Percentiles rank a stretch among this genome's conserved stretches.
Conservation (phyloP, 108 stramenopile species). For the Pseudonitzschia multistriata region DNA sequence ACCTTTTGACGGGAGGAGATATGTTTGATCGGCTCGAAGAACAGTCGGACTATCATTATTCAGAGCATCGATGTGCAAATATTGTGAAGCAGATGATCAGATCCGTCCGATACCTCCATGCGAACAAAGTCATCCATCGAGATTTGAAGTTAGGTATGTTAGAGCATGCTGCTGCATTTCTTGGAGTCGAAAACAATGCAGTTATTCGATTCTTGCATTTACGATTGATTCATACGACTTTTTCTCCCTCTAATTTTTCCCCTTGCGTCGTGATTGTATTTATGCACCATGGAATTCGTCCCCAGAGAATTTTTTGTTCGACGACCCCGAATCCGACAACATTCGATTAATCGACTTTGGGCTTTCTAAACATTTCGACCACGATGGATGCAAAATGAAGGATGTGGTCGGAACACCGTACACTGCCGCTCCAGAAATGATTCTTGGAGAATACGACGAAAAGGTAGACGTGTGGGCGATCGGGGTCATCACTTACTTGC, state of each 20-base stretch:
- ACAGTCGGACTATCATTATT: slow-evolving; percentile 79
- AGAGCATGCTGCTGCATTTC: neutral
- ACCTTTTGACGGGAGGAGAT: slow-evolving; percentile 75
- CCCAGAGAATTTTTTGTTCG: slow-evolving; percentile 31
- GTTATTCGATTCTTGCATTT: neutral
- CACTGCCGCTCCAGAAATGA: slow-evolving; percentile 89
- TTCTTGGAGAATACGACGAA: slow-evolving; percentile 76
- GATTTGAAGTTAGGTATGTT: slow-evolving; percentile 82
- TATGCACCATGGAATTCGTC: neutral
- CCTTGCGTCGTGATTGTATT: neutral
- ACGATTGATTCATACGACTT: too few relatives aligned
- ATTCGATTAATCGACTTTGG: slow-evolving; percentile 74
- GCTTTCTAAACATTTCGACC: slow-evolving; percentile 73
- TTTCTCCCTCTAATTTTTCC: slow-evolving; percentile 42
- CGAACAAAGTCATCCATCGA: slow-evolving; percentile 89
- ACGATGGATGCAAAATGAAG: slow-evolving; percentile 61
- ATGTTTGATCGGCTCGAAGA: slow-evolving; percentile 84
- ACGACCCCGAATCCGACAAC: slow-evolving; percentile 8
- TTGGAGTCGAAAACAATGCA: slow-evolving; percentile 23
- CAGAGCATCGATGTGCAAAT: slow-evolving; percentile 70
- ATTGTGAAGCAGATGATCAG: slow-evolving; percentile 87
- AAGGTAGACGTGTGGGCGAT: slow-evolving; percentile 84
- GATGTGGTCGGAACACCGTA: slow-evolving; percentile 87
- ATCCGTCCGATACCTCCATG: slow-evolving; percentile 89
- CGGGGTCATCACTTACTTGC: slow-evolving; percentile 86